phyloP scores from a whole-genome alignment of 2,329 filamentous ascomycete genomes.

The Penicillium sp. region DNA sequence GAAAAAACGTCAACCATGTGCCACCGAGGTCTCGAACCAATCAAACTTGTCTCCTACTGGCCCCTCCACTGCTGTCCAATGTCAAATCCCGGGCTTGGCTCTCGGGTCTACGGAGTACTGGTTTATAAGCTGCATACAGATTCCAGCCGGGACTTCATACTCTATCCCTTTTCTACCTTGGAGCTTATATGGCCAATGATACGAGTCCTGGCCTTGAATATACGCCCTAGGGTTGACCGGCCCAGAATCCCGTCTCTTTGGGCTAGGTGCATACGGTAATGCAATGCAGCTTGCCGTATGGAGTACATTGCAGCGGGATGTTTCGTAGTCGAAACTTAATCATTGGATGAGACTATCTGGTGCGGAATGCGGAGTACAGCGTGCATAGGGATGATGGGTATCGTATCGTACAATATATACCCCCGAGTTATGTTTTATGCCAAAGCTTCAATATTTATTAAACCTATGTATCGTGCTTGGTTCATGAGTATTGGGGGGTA shows the following conservation, averaged over 20 bases:
- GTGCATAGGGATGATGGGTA: background rate
- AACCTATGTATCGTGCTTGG: background rate
- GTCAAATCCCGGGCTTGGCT: slow-evolving; percentile 12
- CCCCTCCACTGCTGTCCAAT: background rate
- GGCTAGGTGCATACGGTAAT: slow-evolving; percentile 22
- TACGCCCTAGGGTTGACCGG: background rate
- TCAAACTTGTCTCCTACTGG: background rate
- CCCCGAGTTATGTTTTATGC: background rate
- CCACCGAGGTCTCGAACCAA: background rate
- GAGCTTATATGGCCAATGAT: slow-evolving; percentile 10
- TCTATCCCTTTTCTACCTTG: background rate
- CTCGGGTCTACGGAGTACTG: background rate
- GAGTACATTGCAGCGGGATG: slow-evolving; percentile 16
- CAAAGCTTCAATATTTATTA: background rate
- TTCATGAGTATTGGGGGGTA: too few species aligned
- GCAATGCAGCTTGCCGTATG: slow-evolving; percentile 25
- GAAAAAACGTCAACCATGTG: background rate
- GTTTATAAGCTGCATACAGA: background rate
- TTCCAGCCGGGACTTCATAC: too few species aligned
- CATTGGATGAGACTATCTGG: background rate
- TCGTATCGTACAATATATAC: background rate
- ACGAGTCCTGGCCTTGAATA: background rate
- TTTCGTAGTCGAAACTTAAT: slow-evolving; percentile 13
- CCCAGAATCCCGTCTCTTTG: slow-evolving; percentile 11
- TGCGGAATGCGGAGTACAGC: background rate